phyloP scores from a whole-genome alignment of 2,329 filamentous ascomycete genomes.

The Verticillium alfalfae region DNA sequence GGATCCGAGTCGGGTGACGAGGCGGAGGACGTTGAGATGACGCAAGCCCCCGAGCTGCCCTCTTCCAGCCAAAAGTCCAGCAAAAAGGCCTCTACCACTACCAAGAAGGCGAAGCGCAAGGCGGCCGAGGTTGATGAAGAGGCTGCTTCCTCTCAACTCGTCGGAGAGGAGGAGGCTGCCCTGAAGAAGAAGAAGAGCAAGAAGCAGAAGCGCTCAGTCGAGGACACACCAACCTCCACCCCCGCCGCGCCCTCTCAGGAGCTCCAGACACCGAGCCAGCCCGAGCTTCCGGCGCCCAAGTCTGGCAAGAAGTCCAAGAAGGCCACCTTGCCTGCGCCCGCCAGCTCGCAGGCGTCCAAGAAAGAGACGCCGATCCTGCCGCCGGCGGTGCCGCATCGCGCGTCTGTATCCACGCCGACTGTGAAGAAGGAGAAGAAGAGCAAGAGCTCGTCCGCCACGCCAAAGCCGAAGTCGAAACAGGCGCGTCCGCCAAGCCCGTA shows the following conservation, averaged over 20 bases:
- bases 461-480: conserved; percentile 14
- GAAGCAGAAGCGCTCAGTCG: conserved; percentile 25
- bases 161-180: conserved; percentile 23
- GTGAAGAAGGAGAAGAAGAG: conserved; percentile 16
- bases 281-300: conserved; percentile 14
- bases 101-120: conserved; percentile 23
- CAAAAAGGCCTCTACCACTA: conserved; percentile 26
- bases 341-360: conserved; percentile 11
- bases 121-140: conserved; percentile 26
- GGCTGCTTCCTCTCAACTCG: conserved; percentile 26
- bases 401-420: conserved; percentile 1
- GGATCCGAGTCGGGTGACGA: conserved; percentile 31
- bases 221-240: conserved; percentile 11
- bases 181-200: conserved; percentile 37
- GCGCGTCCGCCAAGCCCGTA: conserved; percentile 1
- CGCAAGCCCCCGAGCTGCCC: conserved; percentile 24
- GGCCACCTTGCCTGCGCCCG: conserved; percentile 8
- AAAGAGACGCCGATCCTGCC: conserved; percentile 18
- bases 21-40: conserved; percentile 40
- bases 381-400: conserved; percentile 2
- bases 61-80: conserved; percentile 25
- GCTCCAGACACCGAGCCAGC: conserved; percentile 15
- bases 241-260: conserved; percentile 10
- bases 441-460: conserved; percentile 3
- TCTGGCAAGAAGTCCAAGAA: conserved; percentile 23